Base-by-base conservation (phyloP, 1,284 basidiomycete species). In the Ustilago esculenta region DNA sequence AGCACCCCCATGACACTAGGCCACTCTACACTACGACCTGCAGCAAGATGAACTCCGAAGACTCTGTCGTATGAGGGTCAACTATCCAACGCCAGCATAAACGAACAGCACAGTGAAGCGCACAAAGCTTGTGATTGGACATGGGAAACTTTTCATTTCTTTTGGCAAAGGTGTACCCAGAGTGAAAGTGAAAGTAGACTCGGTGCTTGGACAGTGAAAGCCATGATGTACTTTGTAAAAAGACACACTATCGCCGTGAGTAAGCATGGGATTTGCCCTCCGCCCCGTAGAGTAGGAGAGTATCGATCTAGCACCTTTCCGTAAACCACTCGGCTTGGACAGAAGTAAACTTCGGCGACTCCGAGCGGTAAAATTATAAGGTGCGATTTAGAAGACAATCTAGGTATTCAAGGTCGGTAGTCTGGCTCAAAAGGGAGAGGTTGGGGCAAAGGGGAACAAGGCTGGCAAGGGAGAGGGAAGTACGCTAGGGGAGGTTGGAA, bases 131-230 rank as follows among this genome's bases (percentile, higher is more conserved):
- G n/a, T n/a, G n/a, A n/a, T n/a, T n/a, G n/a, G n/a, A n/a, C n/a
- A n/a, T n/a, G n/a, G n/a, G n/a, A n/a, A n/a, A n/a, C n/a, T n/a
- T n/a, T n/a, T n/a, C n/a, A n/a, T n/a, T n/a, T n/a, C n/a, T n/a
- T n/a, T n/a, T n/a, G n/a, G n/a, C n/a, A n/a, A n/a, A n/a, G n/a
- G 52, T 72, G 69, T 72, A 67, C 59, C 68, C 69, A 67, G 55
- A 72, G 61, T 65, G 69, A 72, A 67, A 67, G 69, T 72, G 69
- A 72, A 71, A 64, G 64, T 67, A 61, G 47, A 63, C 61, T 70
- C 67, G 34, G 54, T 65, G 67, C 67, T 70, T 60, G 67, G 67
- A 70, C 61, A 55, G 50, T 50, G 49, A 57, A 53, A 39, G 43
- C 55, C 64, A 72, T 61, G 5, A 15, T 10, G 21, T 20, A 32